These are phyloP conservation scores for Solanum aculeatissimum DNA, from an alignment of 305 asterid genomes.

Conservation along the genomic window DNA sequence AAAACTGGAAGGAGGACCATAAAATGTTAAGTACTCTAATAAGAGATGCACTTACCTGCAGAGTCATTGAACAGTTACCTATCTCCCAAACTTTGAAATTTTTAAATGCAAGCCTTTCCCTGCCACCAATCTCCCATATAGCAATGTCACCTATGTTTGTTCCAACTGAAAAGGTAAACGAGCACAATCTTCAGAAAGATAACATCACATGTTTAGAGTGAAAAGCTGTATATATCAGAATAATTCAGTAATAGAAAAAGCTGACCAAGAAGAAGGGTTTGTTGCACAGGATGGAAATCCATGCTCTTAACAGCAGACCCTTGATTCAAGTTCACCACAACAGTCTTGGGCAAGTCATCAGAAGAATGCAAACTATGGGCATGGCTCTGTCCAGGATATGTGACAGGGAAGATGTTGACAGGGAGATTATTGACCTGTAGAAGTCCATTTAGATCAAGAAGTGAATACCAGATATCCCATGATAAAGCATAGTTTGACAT, in stretches of 20 bases:
- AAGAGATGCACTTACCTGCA: slow-evolving; percentile 33
- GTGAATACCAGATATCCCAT: not conserved
- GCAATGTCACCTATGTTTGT: slow-evolving; percentile 50
- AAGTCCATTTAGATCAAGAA: not conserved
- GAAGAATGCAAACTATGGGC: slow-evolving; percentile 18
- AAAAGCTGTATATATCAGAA: not conserved
- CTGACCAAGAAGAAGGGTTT: slow-evolving; percentile 35
- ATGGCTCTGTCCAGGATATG: slow-evolving; percentile 41
- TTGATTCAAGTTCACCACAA: slow-evolving; percentile 42
- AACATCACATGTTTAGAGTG: not conserved
- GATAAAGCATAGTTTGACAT: not conserved
- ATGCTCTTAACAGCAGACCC: slow-evolving; percentile 63
- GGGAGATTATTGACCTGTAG: slow-evolving; percentile 37
- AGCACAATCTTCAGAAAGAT: not conserved
- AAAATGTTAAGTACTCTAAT: not conserved
- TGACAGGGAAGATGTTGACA: slow-evolving; percentile 18
- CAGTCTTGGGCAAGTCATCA: slow-evolving; percentile 59
- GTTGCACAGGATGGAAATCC: slow-evolving; percentile 62
- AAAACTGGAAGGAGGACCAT: not conserved
- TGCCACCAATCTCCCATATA: slow-evolving; percentile 47
- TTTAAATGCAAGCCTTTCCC: slow-evolving; percentile 29
- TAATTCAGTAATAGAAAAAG: not conserved
- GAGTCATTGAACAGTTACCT: slow-evolving; percentile 31
- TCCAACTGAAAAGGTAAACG: slow-evolving; percentile 39
- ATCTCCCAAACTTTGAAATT: slow-evolving; percentile 56